Evolutionary conservation across 805 yeast species (phyloP).

Genomic region (Blastobotrys attinorum): DNA sequence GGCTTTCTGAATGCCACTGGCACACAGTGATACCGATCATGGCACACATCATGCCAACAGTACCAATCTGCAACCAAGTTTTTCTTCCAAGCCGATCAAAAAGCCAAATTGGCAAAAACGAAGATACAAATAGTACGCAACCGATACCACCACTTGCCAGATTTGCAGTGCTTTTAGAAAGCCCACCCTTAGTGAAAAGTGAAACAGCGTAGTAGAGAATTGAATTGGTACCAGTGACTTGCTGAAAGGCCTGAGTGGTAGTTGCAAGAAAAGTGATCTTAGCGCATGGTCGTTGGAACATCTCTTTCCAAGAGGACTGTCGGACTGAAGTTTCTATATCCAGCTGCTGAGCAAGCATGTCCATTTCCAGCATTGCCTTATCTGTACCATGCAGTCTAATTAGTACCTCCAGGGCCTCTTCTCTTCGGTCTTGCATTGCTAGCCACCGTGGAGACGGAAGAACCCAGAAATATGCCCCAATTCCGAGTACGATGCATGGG

Average conservation of each 20-base stretch:
- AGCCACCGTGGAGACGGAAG: slow-evolving; percentile 46
- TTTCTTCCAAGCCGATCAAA: slow-evolving; percentile 62
- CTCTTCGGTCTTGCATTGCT: slow-evolving; percentile 18
- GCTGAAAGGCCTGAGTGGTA: slow-evolving; percentile 47
- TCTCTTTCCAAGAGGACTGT: slow-evolving; percentile 36
- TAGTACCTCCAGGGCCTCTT: slow-evolving; percentile 20
- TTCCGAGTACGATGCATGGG: slow-evolving; percentile 37
- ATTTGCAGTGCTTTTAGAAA: slow-evolving; percentile 40
- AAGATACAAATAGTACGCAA: slow-evolving; percentile 43
- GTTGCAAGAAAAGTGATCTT: slow-evolving; percentile 39
- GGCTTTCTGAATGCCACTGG: slow-evolving; percentile 27
- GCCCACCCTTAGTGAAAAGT: slow-evolving; percentile 46
- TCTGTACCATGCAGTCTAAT: slow-evolving; percentile 18
- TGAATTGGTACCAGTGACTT: slow-evolving; percentile 65
- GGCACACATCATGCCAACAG: slow-evolving; percentile 51
- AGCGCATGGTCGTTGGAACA: slow-evolving; percentile 42
- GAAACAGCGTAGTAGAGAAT: slow-evolving; percentile 64
- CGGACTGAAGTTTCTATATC: slow-evolving; percentile 43
- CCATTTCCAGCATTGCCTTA: slow-evolving; percentile 45
- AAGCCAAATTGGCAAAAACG: slow-evolving; percentile 52
- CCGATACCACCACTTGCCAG: slow-evolving; percentile 38
- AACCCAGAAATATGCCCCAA: slow-evolving; percentile 30
- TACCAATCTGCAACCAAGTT: slow-evolving; percentile 9
- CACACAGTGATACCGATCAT: slow-evolving; percentile 37
- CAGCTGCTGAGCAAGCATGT: slow-evolving; percentile 50